Evolutionary conservation across 495 filamentous ascomycete genomes (phyloP), one percentile per base, ranked within the genome.

Genomic region (Cenococcum geophilum): DNA sequence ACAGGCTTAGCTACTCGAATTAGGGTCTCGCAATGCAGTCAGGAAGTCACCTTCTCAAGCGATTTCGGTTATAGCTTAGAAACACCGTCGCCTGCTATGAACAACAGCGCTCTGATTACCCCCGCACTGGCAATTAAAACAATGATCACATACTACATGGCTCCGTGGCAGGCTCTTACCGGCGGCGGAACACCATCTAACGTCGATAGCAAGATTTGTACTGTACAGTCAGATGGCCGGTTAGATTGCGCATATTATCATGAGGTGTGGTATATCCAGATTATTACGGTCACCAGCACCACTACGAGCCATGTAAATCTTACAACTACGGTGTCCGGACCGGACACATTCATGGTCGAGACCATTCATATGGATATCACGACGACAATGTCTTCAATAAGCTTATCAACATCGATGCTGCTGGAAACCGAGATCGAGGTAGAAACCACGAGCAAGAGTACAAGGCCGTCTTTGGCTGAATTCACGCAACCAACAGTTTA

Each of bases 31-130:
- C 55, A 70, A 34, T 73, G 72, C 61, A 59, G 60, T 21, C 68
- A 75, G 36, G 56, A 72, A 20, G 64, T 75, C 50, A 73, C 73
- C 5, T 75, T 73, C 62, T 73, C 71, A 8, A 73, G 64, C 58
- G 62, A 72, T 12, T 70, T 61, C 40, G 73, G 69, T 4, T 72
- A 67, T 61, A 58, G 42, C 5, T 54, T 73, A 0, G 62, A 62
- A 11, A 67, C 61, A 12, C 65, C 72, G 9, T 68, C 67, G 3
- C 62, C 63, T 12, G 60, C 60, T n/a, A 51, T 55, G n/a, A 51
- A 22, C 11, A 43, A 16, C 37, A 60, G 59, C 35, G 57, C 59
- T 12, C 20, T 64, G 12, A 66, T 70, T 55, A 73, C 70, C 1
- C 68, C 73, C 21, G 59, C 65, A 4, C 69, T 68, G 4, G 60